These are phyloP conservation scores for Metschnikowia gelsemii DNA, from an alignment of 805 yeast species.

Conservation along the genomic window DNA sequence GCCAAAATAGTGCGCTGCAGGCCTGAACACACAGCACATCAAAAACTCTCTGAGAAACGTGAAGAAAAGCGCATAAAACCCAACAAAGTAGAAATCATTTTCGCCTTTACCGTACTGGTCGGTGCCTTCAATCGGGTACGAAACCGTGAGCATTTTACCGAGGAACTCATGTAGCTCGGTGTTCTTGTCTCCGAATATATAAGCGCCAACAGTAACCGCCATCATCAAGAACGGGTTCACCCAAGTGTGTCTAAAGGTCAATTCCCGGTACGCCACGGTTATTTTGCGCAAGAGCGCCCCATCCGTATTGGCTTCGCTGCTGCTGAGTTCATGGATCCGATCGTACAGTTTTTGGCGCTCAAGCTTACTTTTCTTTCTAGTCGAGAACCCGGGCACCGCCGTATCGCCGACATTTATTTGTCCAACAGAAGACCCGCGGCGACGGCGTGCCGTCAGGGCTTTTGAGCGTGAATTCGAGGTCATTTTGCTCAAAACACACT, in stretches of 20 bases:
- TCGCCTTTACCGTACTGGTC: slow-evolving; percentile 84
- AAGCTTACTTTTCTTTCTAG: slow-evolving; percentile 53
- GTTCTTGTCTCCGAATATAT: slow-evolving; percentile 55
- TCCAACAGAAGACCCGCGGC: slow-evolving; percentile 72
- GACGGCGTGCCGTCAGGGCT: slow-evolving; percentile 24
- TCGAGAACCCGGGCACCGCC: slow-evolving; percentile 62
- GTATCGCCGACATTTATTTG: slow-evolving; percentile 73
- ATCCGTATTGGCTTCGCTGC: slow-evolving; percentile 37
- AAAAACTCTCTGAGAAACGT: slow-evolving; percentile 87
- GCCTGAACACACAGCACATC: slow-evolving; percentile 79
- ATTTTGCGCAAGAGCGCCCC: slow-evolving; percentile 56
- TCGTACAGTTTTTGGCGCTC: slow-evolving; percentile 35
- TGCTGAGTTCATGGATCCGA: slow-evolving; percentile 32
- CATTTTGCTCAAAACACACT: too few species aligned
- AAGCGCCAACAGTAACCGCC: slow-evolving; percentile 40
- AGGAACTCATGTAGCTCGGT: slow-evolving; percentile 56
- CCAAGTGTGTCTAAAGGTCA: slow-evolving; percentile 68
- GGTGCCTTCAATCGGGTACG: slow-evolving; percentile 61
- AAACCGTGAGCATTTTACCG: slow-evolving; percentile 60
- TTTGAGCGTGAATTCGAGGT: slow-evolving; percentile 15
- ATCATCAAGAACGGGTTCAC: slow-evolving; percentile 58
- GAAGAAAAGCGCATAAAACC: slow-evolving; percentile 79
- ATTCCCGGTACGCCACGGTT: slow-evolving; percentile 56
- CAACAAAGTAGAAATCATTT: slow-evolving; percentile 77
- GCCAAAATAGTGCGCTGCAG: slow-evolving; percentile 60